Evolutionary conservation across 441 rosid genomes (phyloP).

Genomic region (Monsonia emarginata): DNA sequence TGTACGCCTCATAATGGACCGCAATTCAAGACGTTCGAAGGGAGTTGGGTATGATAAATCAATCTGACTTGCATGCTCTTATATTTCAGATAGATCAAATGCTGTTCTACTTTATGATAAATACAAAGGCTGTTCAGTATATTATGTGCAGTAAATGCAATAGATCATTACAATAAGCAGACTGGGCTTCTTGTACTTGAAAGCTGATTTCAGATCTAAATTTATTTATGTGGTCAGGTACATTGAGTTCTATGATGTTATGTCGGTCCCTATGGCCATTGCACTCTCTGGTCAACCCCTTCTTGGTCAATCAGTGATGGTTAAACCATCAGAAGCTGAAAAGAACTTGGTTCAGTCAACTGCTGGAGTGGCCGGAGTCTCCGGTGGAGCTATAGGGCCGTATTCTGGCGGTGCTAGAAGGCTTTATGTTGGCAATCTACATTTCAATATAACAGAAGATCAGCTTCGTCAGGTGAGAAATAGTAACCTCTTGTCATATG

Average conservation of each 20-base stretch:
- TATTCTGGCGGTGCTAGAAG: slow-evolving; percentile 87
- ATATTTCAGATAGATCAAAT: no score
- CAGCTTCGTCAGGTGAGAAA: slow-evolving; percentile 70
- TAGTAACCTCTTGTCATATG: not conserved
- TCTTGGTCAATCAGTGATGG: slow-evolving; percentile 93
- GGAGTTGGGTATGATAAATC: slow-evolving; percentile 68
- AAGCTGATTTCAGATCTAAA: not conserved
- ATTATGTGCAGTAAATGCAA: no score
- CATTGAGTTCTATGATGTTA: slow-evolving; percentile 86
- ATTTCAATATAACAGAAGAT: slow-evolving; percentile 74
- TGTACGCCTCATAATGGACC: slow-evolving; percentile 94
- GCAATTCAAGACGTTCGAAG: slow-evolving; percentile 89
- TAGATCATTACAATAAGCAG: not conserved
- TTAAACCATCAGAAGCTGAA: slow-evolving; percentile 98
- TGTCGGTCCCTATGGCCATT: slow-evolving; percentile 99
- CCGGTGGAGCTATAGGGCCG: slow-evolving; percentile 55
- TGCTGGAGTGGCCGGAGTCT: slow-evolving; percentile 44
- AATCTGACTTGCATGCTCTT: not conserved
- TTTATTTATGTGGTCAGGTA: slow-evolving; percentile 39
- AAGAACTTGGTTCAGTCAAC: slow-evolving; percentile 96
- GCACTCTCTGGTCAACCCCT: slow-evolving; percentile 97
- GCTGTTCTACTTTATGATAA: no score
- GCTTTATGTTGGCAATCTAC: slow-evolving; percentile 88
- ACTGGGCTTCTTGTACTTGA: no score
- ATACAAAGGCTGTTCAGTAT: no score